Conservation (phyloP, 176 grass and related monocot species). For the Otatea glauca region DNA sequence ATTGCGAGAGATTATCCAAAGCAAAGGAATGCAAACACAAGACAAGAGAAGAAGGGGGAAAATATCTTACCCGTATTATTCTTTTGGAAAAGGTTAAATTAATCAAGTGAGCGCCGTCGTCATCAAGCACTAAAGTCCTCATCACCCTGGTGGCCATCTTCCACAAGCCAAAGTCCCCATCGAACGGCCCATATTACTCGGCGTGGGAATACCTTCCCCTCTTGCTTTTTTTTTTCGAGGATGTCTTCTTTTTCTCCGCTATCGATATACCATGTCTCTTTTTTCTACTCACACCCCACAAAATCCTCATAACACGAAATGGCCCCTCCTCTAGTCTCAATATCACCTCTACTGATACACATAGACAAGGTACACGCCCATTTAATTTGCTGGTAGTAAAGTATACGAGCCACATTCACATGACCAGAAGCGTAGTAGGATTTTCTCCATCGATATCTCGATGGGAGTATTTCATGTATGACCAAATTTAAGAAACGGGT, state of each 20-base stretch:
- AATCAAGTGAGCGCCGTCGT: neutral
- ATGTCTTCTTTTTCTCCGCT: conserved; percentile 30
- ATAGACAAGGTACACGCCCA: neutral
- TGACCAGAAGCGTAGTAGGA: neutral
- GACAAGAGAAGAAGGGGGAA: neutral
- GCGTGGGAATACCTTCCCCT: conserved; percentile 39
- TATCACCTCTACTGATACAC: too few species aligned
- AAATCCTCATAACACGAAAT: neutral
- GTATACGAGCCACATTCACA: neutral
- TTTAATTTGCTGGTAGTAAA: neutral
- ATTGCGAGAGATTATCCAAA: conserved; percentile 2
- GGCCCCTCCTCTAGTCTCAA: neutral
- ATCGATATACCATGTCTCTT: neutral
- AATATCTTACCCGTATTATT: neutral
- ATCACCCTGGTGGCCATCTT: conserved; percentile 26
- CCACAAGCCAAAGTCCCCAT: conserved; percentile 44
- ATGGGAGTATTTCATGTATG: conserved; percentile 17
- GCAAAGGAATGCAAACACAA: neutral
- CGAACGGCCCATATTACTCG: conserved; percentile 48
- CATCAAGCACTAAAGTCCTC: conserved; percentile 50
- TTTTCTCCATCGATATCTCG: neutral
- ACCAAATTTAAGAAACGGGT: neutral
- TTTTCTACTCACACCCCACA: rapidly evolving
- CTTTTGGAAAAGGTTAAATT: conserved; percentile 17
- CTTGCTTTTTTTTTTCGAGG: neutral